phyloP scores from a whole-genome alignment of 1,139 yeast genomes.

The Kodamaea sp. region DNA sequence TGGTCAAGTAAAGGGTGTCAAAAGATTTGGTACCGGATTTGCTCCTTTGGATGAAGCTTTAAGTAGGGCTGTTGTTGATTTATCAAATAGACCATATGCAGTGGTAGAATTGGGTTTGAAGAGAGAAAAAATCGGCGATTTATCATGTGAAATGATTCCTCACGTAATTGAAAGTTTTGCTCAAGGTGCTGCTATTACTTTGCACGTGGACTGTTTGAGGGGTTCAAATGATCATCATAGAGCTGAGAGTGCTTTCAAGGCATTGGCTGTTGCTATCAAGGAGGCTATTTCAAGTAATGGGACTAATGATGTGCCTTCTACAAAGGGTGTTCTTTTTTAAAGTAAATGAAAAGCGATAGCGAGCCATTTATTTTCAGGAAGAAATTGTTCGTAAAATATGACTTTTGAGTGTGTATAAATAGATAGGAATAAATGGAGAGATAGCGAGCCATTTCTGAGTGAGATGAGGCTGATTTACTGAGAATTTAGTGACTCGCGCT shows the following conservation, averaged over 20 bases:
- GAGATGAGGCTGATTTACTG: too few species aligned
- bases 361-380: not conserved
- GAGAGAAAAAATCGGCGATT: conserved; percentile 89
- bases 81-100: conserved; percentile 89
- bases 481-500: too few species aligned
- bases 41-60: conserved; percentile 97
- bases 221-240: conserved; percentile 96
- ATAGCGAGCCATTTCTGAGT: too few species aligned
- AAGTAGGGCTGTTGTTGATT: conserved; percentile 89
- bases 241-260: conserved; percentile 94
- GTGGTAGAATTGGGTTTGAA: conserved; percentile 84
- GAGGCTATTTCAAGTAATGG: conserved; percentile 86
- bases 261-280: conserved; percentile 84
- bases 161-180: conserved; percentile 95
- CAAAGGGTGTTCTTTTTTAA: conserved; percentile 84
- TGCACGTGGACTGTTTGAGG: conserved; percentile 90
- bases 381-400: too few species aligned
- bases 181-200: conserved; percentile 80
- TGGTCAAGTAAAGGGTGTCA: conserved; percentile 86
- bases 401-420: too few species aligned
- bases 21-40: conserved; percentile 89
- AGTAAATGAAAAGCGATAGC: not conserved
- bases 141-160: conserved; percentile 94
- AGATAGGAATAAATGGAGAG: too few species aligned
- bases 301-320: conserved; percentile 86